Evolutionary conservation across 805 yeast species (phyloP).

Genomic region (Wickerhamomyces chaumierensis): DNA sequence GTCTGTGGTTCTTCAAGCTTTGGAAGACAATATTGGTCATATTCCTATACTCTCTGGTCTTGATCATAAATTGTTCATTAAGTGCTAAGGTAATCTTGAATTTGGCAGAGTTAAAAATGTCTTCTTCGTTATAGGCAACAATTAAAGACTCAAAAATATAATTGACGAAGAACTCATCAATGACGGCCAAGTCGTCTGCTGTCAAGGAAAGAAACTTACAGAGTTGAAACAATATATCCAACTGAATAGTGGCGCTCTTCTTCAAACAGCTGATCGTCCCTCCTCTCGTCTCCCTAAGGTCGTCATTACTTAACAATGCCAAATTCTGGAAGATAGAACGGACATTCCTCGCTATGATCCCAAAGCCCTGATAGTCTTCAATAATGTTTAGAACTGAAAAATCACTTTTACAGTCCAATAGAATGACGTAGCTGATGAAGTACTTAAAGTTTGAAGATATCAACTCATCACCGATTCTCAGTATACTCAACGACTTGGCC

Average conservation of each 20-base stretch:
- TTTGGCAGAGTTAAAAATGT: conserved; percentile 52
- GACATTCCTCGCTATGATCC: conserved; percentile 30
- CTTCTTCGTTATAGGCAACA: conserved; percentile 35
- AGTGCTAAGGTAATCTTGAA: conserved; percentile 63
- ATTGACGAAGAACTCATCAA: conserved; percentile 35
- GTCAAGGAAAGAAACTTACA: conserved; percentile 38
- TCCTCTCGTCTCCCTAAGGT: conserved; percentile 11
- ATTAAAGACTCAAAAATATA: conserved; percentile 35
- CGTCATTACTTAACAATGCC: conserved; percentile 17
- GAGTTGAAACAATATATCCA: conserved; percentile 45
- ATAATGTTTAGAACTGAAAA: conserved; percentile 31
- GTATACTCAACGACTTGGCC: conserved; percentile 35
- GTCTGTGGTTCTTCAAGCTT: conserved; percentile 31
- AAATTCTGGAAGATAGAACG: conserved; percentile 19
- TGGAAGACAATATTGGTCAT: conserved; percentile 43
- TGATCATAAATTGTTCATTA: conserved; percentile 81
- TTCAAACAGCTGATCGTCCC: conserved; percentile 23
- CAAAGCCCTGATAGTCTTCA: conserved; percentile 42
- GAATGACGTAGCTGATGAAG: conserved; percentile 30
- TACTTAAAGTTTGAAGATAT: conserved; percentile 27
- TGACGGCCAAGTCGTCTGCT: conserved; percentile 26
- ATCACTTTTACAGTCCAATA: conserved; percentile 34
- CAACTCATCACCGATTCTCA: conserved; percentile 21
- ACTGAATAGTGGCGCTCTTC: conserved; percentile 29
- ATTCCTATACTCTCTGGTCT: conserved; percentile 20